Conservation (phyloP, 805 yeast genomes). For the Starmerella scarabaei region DNA sequence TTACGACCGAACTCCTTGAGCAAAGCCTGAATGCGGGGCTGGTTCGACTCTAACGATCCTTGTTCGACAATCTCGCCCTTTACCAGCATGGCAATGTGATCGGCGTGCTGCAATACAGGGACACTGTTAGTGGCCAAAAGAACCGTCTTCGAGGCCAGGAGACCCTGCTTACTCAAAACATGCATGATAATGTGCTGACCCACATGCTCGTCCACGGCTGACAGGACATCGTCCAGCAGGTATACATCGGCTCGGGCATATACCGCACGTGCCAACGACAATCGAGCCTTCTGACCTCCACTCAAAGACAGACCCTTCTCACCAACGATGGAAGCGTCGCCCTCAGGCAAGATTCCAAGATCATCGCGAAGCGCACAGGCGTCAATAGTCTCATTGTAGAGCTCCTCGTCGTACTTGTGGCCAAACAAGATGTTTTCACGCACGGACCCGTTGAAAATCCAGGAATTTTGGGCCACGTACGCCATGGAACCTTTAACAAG, state of each 20-base stretch:
- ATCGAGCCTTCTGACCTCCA: constrained; percentile 84
- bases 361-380: constrained; percentile 61
- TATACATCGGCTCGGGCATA: constrained; percentile 56
- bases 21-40: constrained; percentile 14
- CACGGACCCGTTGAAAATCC: constrained; percentile 94
- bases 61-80: constrained; percentile 33
- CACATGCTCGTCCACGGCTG: constrained; percentile 80
- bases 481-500: constrained; percentile 66
- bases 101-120: constrained; percentile 65
- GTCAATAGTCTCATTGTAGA: constrained; percentile 42
- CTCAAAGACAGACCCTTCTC: constrained; percentile 75
- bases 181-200: constrained; percentile 65
- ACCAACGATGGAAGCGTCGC: constrained; percentile 70
- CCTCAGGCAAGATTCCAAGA: constrained; percentile 53
- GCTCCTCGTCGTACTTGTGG: constrained; percentile 35
- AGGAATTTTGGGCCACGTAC: constrained; percentile 80
- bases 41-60: constrained; percentile 21
- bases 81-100: constrained; percentile 52
- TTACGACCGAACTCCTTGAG: constrained; percentile 18
- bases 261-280: constrained; percentile 66
- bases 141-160: constrained; percentile 59
- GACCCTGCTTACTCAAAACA: constrained; percentile 71
- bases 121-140: constrained; percentile 79
- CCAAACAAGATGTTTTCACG: constrained; percentile 67
- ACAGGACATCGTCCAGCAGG: constrained; percentile 62